These are phyloP conservation scores for Verticillium dahliae DNA, from an alignment of 2,329 filamentous ascomycete species.

Conservation along the genomic window DNA sequence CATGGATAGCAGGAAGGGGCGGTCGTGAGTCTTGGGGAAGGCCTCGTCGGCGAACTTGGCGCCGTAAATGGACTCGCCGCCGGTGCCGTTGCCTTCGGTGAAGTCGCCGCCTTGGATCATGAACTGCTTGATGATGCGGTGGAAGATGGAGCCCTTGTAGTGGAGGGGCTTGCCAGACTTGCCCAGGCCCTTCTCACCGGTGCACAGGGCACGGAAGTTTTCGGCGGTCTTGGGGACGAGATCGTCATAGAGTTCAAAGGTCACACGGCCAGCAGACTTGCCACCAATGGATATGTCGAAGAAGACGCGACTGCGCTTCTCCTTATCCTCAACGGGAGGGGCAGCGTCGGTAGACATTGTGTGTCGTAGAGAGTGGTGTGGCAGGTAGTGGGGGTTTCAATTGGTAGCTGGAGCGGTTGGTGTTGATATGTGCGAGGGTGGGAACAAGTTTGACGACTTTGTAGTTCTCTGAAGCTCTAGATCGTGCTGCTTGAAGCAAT, in stretches of 20 bases:
- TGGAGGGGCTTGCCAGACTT: slow-evolving; percentile 78
- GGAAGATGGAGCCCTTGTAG: slow-evolving; percentile 91
- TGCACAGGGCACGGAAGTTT: slow-evolving; percentile 92
- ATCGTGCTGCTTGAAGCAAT: not conserved
- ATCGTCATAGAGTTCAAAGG: slow-evolving; percentile 72
- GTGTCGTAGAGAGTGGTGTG: slow-evolving; percentile 1
- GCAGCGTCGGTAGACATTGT: slow-evolving; percentile 33
- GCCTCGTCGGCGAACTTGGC: slow-evolving; percentile 97
- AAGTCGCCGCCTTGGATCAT: slow-evolving; percentile 99
- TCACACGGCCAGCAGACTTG: slow-evolving; percentile 67
- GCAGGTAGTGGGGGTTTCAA: not conserved
- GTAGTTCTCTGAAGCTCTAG: not conserved
- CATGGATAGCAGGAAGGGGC: slow-evolving; percentile 93
- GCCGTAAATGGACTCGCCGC: slow-evolving; percentile 95
- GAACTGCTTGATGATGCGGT: slow-evolving; percentile 96
- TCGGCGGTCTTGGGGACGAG: slow-evolving; percentile 92
- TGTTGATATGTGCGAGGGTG: not conserved
- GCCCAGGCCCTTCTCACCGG: slow-evolving; percentile 84
- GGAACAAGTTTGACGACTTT: not conserved
- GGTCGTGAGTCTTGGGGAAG: slow-evolving; percentile 85
- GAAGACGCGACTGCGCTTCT: slow-evolving; percentile 73
- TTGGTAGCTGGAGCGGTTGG: not conserved
- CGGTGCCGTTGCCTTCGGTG: slow-evolving; percentile 87
- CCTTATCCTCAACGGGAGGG: slow-evolving; percentile 22
- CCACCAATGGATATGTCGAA: slow-evolving; percentile 86